These are phyloP conservation scores for Massarina eburnea DNA, from an alignment of 2,329 filamentous ascomycete genomes.

Conservation along the genomic window DNA sequence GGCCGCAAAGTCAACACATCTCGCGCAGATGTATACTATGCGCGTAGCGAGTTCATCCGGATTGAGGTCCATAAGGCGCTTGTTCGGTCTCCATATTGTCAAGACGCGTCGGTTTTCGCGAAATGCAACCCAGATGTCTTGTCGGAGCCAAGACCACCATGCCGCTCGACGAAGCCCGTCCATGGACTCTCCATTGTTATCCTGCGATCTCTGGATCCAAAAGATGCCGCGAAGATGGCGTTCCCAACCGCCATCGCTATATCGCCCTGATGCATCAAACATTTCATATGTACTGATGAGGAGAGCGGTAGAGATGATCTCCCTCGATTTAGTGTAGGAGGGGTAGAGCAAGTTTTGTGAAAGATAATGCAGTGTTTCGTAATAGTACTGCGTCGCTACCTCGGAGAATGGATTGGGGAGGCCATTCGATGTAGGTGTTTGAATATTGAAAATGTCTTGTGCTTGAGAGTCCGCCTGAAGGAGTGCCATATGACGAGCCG, in stretches of 20 bases:
- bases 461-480: conserved; percentile 37
- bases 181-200: conserved; percentile 59
- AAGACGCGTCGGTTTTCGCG: conserved; percentile 58
- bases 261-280: conserved; percentile 57
- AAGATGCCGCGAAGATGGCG: conserved; percentile 66
- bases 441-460: conserved; percentile 31
- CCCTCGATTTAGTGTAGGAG: conserved; percentile 59
- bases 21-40: conserved; percentile 58
- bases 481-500: conserved; percentile 53
- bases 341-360: conserved; percentile 61
- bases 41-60: conserved; percentile 57
- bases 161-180: conserved; percentile 59
- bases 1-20: conserved; percentile 61
- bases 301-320: conserved; percentile 61
- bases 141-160: conserved; percentile 69
- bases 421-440: conserved; percentile 14
- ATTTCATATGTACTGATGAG: conserved; percentile 67
- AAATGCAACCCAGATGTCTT: conserved; percentile 67
- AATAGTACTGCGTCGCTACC: conserved; percentile 57
- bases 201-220: conserved; percentile 65
- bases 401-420: conserved; percentile 37
- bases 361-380: conserved; percentile 64
- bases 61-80: conserved; percentile 51
- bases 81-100: conserved; percentile 61
- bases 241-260: conserved; percentile 56